These are phyloP conservation scores for Stagonosporopsis rhizophila DNA, from an alignment of 2,329 filamentous ascomycete species.

Conservation along the genomic window DNA sequence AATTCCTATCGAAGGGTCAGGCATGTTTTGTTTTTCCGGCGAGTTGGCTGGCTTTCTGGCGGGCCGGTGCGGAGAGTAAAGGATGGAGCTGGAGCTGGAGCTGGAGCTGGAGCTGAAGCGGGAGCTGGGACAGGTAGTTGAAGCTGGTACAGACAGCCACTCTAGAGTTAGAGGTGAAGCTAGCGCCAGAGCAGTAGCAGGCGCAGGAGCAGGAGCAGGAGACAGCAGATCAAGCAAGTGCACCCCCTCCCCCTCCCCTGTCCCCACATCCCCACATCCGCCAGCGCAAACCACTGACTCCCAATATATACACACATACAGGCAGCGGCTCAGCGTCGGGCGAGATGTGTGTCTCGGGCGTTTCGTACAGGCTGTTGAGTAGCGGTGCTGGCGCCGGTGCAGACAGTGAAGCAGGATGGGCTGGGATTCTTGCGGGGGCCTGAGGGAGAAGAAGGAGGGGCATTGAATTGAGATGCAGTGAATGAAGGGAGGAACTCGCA, in stretches of 20 bases:
- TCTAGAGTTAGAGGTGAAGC: neutral
- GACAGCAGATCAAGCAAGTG: neutral
- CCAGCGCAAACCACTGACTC: too few relatives aligned
- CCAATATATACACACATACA: neutral
- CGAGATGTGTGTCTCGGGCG: neutral
- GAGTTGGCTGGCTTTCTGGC: neutral
- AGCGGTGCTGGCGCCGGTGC: neutral
- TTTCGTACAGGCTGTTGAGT: neutral
- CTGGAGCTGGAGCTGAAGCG: neutral
- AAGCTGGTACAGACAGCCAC: too few relatives aligned
- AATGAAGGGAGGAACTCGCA: too few relatives aligned
- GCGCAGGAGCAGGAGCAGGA: neutral
- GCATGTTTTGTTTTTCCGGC: too few relatives aligned
- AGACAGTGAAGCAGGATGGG: neutral
- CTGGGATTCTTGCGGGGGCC: neutral
- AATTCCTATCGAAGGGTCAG: too few relatives aligned
- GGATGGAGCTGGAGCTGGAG: neutral
- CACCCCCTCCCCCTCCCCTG: neutral
- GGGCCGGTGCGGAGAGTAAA: neutral
- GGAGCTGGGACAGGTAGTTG: too few relatives aligned
- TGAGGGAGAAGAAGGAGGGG: neutral
- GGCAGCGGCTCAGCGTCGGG: neutral
- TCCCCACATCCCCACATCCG: too few relatives aligned
- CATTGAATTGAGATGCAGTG: neutral
- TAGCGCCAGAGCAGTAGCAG: neutral